A percentile compares a stretch with the other conserved stretches of the same genome.
These are phyloP conservation scores for Marsdenia floribunda DNA, from an alignment of 257 asterid genomes.

Conservation along the genomic window DNA sequence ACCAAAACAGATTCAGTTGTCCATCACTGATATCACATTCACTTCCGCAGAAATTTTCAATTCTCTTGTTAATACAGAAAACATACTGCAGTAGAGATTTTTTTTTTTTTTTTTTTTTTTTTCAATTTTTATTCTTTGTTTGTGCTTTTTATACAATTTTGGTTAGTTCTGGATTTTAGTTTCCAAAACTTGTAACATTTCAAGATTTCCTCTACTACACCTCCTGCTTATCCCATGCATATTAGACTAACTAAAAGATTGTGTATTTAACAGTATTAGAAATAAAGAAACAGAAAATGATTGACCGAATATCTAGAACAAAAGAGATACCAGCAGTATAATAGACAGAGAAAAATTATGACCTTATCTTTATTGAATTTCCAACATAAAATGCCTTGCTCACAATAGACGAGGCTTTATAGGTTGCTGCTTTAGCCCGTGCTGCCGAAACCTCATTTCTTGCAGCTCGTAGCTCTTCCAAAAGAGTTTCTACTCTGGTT, in stretches of 20 bases:
- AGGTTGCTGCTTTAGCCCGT: conserved; percentile 72
- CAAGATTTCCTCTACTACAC: not conserved
- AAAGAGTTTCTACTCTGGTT: conserved; percentile 56
- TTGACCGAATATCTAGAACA: not conserved
- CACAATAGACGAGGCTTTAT: conserved; percentile 61
- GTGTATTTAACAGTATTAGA: not conserved
- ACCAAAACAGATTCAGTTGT: not conserved
- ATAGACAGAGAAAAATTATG: not conserved
- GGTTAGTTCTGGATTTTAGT: not conserved
- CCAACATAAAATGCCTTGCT: conserved; percentile 52
- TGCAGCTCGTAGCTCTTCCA: conserved; percentile 71
- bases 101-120: not conserved
- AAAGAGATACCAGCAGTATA: not conserved
- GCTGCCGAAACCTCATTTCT: conserved; percentile 70
- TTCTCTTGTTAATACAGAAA: not conserved
- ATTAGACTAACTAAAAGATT: not conserved
- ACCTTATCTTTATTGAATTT: conserved; percentile 56
- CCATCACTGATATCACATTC: not conserved
- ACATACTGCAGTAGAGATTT: not conserved
- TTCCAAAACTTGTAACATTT: not conserved
- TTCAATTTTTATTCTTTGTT: not conserved
- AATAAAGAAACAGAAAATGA: not conserved
- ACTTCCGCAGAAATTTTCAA: not conserved
- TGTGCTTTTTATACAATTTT: not conserved
- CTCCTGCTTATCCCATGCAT: not conserved